Evolutionary conservation across 225 moss, liverwort and hornwort species (phyloP), one percentile per base, ranked within the genome.

Genomic region (Marchantia paleacea): DNA sequence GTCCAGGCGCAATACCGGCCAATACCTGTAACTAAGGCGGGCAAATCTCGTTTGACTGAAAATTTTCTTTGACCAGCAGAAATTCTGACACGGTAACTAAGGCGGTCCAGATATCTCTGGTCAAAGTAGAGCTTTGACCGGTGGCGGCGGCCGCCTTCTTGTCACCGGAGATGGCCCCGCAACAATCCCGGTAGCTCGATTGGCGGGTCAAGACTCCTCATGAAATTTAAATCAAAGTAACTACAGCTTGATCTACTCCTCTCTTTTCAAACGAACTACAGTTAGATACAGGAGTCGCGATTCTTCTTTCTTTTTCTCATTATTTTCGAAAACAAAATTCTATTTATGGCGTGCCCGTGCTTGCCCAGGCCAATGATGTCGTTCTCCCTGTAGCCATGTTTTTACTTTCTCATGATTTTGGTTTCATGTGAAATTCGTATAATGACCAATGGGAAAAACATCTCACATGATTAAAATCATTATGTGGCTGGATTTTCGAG

Each of bases 101-200:
- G 68, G 68, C 68, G 29, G 68, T 30, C 68, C 68, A 13, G 30
- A 68, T 26, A 68, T 68, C 68, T 68, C 68, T 68, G 68, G 68
- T 68, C 68, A 68, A 68, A 29, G 68, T 8, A 28, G 12, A 13
- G 28, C 30, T 68, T 68, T 68, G 68, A 68, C 68, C 16, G 68
- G 31, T 68, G 68, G 68, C 68, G 68, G 68, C 68, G 12, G 68
- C 68, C 68, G 68, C 68, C 68, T 29, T 68, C 68, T 68, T 68
- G 29, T 68, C 31, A 68, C 68, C 68, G 68, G 68, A 28, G 68
- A 68, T 68, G 29, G 13, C 30, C 28, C 15, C 13, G 68, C 68
- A 68, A 13, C 68, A 26, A 68, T 68, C 68, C 66, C 68, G 68
- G 30, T 68, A 30, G 68, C 68, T 68, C 68, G 68, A 68, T 68